Percentiles rank a stretch among this genome's conserved stretches.
Evolutionary conservation across 2,329 filamentous ascomycete species (phyloP).

Genomic region (Clonostachys sp.): DNA sequence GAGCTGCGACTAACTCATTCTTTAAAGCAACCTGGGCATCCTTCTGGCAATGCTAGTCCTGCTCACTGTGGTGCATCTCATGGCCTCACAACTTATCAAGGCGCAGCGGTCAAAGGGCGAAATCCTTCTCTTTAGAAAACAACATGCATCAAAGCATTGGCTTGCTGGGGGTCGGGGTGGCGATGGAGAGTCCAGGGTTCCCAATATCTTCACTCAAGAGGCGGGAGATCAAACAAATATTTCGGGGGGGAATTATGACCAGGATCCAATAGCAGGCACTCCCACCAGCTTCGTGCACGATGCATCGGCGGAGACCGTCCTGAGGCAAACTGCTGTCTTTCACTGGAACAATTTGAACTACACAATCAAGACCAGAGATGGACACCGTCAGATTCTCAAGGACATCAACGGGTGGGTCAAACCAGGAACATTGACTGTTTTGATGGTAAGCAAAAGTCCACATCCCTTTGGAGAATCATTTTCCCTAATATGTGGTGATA

Average conservation of each 20-base stretch:
- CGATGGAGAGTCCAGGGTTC: no score
- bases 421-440: constrained; percentile 63
- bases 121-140: constrained; percentile 42
- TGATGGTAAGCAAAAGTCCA: constrained; percentile 45
- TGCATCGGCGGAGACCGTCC: constrained; percentile 11
- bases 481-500: constrained; percentile 12
- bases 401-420: constrained; percentile 70
- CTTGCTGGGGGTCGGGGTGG: no score
- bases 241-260: neutral
- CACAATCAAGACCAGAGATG: constrained; percentile 63
- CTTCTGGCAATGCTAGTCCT: constrained; percentile 51
- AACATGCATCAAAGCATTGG: constrained; percentile 5
- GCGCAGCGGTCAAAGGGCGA: no score
- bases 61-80: constrained; percentile 28
- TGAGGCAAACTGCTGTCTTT: constrained; percentile 46
- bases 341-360: constrained; percentile 70
- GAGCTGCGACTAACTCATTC: no score
- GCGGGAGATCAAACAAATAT: no score
- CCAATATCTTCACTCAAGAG: no score
- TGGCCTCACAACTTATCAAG: constrained; percentile 28
- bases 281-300: neutral
- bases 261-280: neutral
- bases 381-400: constrained; percentile 59
- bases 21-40: constrained; percentile 52
- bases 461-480: constrained; percentile 40